Conservation (phyloP, 352 stramenopile species). For the Globisporangium canariense region DNA sequence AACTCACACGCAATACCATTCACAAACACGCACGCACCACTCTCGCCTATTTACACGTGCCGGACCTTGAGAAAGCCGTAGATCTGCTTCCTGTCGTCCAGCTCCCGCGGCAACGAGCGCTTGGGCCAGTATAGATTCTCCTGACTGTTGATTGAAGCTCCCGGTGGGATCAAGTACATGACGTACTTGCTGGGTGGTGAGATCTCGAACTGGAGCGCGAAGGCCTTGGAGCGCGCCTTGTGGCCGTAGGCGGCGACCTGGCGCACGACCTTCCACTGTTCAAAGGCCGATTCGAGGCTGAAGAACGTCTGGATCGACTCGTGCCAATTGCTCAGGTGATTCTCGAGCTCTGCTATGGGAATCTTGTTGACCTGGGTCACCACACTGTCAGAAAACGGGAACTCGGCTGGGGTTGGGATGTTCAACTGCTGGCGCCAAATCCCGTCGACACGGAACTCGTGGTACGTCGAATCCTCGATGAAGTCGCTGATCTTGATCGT, state of each 20-base stretch:
- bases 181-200: slow-evolving; percentile 34
- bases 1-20: too few relatives aligned
- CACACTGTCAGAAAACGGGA: slow-evolving; percentile 27
- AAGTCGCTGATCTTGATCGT: slow-evolving; percentile 50
- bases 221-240: slow-evolving; percentile 49
- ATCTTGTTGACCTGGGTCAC: slow-evolving; percentile 39
- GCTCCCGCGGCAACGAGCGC: slow-evolving; percentile 37
- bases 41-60: slow-evolving; percentile 12
- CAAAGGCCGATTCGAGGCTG: slow-evolving; percentile 54
- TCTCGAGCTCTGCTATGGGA: slow-evolving; percentile 44
- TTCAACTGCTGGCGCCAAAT: slow-evolving; percentile 32
- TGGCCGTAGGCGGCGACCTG: slow-evolving; percentile 62
- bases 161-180: slow-evolving; percentile 69
- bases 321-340: slow-evolving; percentile 33
- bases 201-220: slow-evolving; percentile 43
- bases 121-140: slow-evolving; percentile 70
- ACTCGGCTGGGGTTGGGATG: slow-evolving; percentile 17
- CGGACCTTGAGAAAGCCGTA: slow-evolving; percentile 60
- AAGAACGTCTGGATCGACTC: slow-evolving; percentile 53
- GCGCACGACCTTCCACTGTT: slow-evolving; percentile 74
- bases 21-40: background rate
- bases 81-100: slow-evolving; percentile 52
- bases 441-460: slow-evolving; percentile 59
- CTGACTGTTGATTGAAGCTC: slow-evolving; percentile 73
- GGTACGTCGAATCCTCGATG: slow-evolving; percentile 28